Conservation (phyloP, 768 basidiomycete species). For the Termitomyces sp. region DNA sequence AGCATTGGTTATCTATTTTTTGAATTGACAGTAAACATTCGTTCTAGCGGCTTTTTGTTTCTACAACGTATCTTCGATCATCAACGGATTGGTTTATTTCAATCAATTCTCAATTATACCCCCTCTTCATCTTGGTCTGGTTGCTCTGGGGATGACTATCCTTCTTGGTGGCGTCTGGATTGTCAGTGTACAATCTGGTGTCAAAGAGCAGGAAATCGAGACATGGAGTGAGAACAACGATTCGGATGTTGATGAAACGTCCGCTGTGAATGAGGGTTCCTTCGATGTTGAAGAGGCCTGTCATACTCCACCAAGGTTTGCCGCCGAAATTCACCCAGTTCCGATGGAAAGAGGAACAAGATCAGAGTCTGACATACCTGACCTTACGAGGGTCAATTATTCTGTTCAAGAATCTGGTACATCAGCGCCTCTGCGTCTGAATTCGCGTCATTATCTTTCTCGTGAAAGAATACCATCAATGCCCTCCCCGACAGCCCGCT, state of each 20-base stretch:
- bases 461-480: slow-evolving; percentile 3
- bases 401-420: background rate
- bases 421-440: background rate
- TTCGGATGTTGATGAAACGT: slow-evolving; percentile 24
- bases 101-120: slow-evolving; percentile 77
- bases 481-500: background rate
- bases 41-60: slow-evolving; percentile 84
- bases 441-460: slow-evolving; percentile 3
- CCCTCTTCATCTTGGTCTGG: slow-evolving; percentile 67
- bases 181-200: slow-evolving; percentile 72
- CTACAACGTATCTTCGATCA: slow-evolving; percentile 90
- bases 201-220: slow-evolving; percentile 49
- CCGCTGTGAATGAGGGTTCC: slow-evolving; percentile 23
- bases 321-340: slow-evolving; percentile 19
- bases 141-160: slow-evolving; percentile 71
- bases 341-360: slow-evolving; percentile 32
- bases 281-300: slow-evolving; percentile 1
- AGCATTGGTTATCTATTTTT: slow-evolving; percentile 28
- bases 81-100: slow-evolving; percentile 89
- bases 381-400: slow-evolving; percentile 2
- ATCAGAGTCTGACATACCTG: slow-evolving; percentile 28
- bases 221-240: slow-evolving; percentile 45
- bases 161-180: slow-evolving; percentile 90
- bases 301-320: background rate
- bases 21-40: slow-evolving; percentile 12